phyloP scores from a whole-genome alignment of 2,329 filamentous ascomycete species.

The Beauveria caledonica region DNA sequence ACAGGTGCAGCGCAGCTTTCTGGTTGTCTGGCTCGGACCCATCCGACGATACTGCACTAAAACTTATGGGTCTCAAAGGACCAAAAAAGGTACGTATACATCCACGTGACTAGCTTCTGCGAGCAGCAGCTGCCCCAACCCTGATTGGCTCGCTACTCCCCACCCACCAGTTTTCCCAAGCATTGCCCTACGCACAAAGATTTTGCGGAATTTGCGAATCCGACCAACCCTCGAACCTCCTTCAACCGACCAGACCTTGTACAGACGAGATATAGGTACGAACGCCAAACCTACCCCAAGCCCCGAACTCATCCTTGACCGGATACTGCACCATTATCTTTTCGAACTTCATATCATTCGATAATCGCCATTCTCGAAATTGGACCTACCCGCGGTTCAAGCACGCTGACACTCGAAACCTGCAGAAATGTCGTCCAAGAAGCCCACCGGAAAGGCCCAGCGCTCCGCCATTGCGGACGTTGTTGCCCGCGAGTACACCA shows the following conservation, averaged over 20 bases:
- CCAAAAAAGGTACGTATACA: conserved; percentile 1
- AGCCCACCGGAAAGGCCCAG: conserved; percentile 36
- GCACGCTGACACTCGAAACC: conserved; percentile 10
- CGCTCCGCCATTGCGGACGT: conserved; percentile 98
- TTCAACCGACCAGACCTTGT: conserved; percentile 29
- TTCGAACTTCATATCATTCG: not conserved
- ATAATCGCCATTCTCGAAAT: not conserved
- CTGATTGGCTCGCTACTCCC: conserved; percentile 30
- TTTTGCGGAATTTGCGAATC: conserved; percentile 32
- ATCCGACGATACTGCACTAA: not conserved
- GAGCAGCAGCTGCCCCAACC: not conserved
- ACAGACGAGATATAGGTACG: conserved; percentile 36
- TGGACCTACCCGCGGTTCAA: not conserved
- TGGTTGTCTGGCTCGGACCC: not conserved
- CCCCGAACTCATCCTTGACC: conserved; percentile 7
- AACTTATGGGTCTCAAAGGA: not conserved
- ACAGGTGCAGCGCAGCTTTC: not conserved
- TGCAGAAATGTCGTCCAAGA: conserved; percentile 35
- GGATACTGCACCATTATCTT: not conserved
- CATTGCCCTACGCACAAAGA: conserved; percentile 35
- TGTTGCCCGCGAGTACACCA: conserved; percentile 99
- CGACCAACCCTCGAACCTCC: conserved; percentile 23
- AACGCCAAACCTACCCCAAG: conserved; percentile 18
- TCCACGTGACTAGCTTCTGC: conserved; percentile 21
- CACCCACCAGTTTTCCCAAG: conserved; percentile 25